Conservation (phyloP, 768 basidiomycete genomes). For the Postia placenta region DNA sequence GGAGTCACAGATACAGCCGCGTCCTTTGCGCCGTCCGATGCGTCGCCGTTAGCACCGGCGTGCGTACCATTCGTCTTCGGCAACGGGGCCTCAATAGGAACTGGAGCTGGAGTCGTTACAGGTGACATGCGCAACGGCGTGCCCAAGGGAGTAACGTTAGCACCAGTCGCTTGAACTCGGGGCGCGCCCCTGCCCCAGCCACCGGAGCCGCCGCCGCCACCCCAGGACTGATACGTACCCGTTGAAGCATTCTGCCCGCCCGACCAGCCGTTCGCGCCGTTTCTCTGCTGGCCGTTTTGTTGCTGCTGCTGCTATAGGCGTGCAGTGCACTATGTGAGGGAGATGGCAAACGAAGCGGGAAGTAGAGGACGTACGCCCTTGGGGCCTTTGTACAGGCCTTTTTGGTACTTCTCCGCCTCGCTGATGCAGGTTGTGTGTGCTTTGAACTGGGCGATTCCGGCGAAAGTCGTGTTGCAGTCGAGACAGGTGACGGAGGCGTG, state of each 20-base stretch:
- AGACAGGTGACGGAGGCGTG: conserved; percentile 71
- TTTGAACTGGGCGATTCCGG: conserved; percentile 72
- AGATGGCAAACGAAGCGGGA: conserved; percentile 9
- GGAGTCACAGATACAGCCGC: conserved; percentile 3
- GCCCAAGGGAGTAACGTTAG: conserved; percentile 70
- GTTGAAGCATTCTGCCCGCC: conserved; percentile 7
- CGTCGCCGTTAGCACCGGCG: background rate
- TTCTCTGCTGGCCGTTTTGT: conserved; percentile 7
- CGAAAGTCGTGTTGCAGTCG: conserved; percentile 85
- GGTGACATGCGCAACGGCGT: conserved; percentile 49
- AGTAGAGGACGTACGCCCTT: conserved; percentile 38
- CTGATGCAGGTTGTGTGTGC: conserved; percentile 78
- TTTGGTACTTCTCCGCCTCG: conserved; percentile 94
- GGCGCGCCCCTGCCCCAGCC: conserved; percentile 10
- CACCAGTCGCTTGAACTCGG: conserved; percentile 41
- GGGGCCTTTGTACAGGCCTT: conserved; percentile 74
- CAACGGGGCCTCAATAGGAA: conserved; percentile 7
- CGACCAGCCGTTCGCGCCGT: conserved; percentile 3
- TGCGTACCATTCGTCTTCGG: background rate
- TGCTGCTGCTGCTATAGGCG: background rate
- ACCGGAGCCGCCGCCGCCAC: conserved; percentile 9
- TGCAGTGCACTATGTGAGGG: background rate
- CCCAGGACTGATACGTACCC: conserved; percentile 24
- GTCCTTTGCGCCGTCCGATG: background rate
- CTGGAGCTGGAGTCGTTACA: conserved; percentile 24